A percentile compares a stretch with the other conserved stretches of the same genome.
phyloP scores from a whole-genome alignment of 2,329 filamentous ascomycete genomes.

The Triangularia setosa region DNA sequence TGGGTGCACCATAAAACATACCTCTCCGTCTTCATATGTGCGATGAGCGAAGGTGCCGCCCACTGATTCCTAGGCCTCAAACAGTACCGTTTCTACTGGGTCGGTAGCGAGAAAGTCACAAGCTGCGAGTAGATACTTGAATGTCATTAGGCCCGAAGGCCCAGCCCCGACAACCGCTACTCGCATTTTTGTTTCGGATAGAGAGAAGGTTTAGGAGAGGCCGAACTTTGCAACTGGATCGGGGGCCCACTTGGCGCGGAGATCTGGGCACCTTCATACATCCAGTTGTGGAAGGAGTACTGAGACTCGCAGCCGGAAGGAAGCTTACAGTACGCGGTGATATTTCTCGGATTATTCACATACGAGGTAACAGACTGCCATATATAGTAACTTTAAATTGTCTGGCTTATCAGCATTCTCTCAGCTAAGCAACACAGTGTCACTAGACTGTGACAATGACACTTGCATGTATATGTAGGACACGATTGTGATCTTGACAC shows the following conservation, averaged over 20 bases:
- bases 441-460: background rate
- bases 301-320: no score
- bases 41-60: slow-evolving; percentile 42
- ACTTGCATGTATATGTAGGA: background rate
- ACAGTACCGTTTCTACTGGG: slow-evolving; percentile 37
- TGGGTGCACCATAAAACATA: no score
- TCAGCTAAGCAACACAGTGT: background rate
- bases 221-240: no score
- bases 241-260: no score
- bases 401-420: background rate
- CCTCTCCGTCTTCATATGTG: slow-evolving; percentile 43
- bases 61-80: slow-evolving; percentile 38
- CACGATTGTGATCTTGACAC: no score
- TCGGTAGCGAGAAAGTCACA: slow-evolving; percentile 29
- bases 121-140: slow-evolving; percentile 36
- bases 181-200: slow-evolving; percentile 7
- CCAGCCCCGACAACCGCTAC: slow-evolving; percentile 38
- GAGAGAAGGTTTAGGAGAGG: no score
- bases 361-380: no score
- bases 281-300: no score
- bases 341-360: no score
- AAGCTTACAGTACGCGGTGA: no score
- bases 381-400: no score
- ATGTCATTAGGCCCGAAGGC: slow-evolving; percentile 36
- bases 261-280: no score